phyloP scores from a whole-genome alignment of 805 yeast genomes.

The Metschnikowia bowlesiae region DNA sequence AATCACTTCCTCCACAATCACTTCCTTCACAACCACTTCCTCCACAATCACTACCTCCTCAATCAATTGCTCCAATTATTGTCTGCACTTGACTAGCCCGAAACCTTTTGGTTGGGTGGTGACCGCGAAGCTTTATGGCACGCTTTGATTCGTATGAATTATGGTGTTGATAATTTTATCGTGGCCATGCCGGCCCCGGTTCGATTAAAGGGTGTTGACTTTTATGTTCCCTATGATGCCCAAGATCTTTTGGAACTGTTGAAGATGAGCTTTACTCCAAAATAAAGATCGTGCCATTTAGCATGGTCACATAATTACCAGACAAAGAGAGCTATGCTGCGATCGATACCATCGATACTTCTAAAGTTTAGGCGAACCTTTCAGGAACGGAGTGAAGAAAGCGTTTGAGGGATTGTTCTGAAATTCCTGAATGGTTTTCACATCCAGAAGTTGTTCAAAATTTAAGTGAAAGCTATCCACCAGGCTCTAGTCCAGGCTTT shows the following conservation, averaged over 20 bases:
- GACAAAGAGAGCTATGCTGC: constrained; percentile 95
- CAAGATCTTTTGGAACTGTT: constrained; percentile 79
- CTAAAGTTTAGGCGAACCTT: constrained; percentile 69
- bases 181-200: constrained; percentile 98
- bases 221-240: constrained; percentile 96
- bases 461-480: constrained; percentile 88
- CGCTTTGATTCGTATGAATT: constrained; percentile 92
- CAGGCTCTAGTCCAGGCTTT: constrained; percentile 86
- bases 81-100: too few species aligned
- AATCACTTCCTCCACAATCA: too few species aligned
- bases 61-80: too few species aligned
- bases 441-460: constrained; percentile 94
- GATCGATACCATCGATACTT: constrained; percentile 80
- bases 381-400: constrained; percentile 94
- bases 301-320: constrained; percentile 95
- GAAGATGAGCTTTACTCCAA: constrained; percentile 60
- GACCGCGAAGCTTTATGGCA: constrained; percentile 99
- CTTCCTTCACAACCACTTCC: too few species aligned
- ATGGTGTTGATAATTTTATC: constrained; percentile 94
- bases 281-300: constrained; percentile 90
- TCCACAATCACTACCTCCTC: too few species aligned
- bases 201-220: constrained; percentile 76
- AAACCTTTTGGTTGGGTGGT: constrained; percentile 62
- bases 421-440: constrained; percentile 95
- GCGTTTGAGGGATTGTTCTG: constrained; percentile 77